Conservation (phyloP, 2,329 filamentous ascomycete genomes). For the Exophiala oligosperma region DNA sequence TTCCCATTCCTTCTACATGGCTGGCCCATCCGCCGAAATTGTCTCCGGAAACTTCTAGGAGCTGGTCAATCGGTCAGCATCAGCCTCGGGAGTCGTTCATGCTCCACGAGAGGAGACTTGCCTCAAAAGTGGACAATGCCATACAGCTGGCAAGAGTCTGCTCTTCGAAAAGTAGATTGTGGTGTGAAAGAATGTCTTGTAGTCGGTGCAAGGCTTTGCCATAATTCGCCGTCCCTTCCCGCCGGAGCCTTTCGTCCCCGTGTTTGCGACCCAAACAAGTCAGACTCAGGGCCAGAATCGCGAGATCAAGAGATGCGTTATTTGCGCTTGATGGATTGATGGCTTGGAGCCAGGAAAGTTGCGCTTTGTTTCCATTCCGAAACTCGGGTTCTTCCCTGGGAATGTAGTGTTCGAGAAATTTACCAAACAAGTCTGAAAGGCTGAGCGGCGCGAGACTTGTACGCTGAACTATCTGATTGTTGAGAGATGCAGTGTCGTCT, state of each 20-base stretch:
- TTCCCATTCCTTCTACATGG: slow-evolving; percentile 8
- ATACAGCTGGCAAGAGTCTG: slow-evolving; percentile 17
- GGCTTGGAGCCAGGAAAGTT: slow-evolving; percentile 13
- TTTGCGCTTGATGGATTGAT: slow-evolving; percentile 1
- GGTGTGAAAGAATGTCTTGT: slow-evolving; percentile 9
- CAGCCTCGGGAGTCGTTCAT: background rate
- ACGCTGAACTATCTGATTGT: background rate
- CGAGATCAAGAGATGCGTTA: slow-evolving; percentile 8
- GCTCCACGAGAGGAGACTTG: background rate
- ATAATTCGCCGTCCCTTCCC: slow-evolving; percentile 14
- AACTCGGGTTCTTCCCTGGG: background rate
- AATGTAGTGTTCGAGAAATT: slow-evolving; percentile 8
- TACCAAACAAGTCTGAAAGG: background rate
- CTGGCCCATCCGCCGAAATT: slow-evolving; percentile 12
- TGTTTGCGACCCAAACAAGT: slow-evolving; percentile 6
- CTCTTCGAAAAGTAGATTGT: slow-evolving; percentile 11
- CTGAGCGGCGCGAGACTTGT: background rate
- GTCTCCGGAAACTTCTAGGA: slow-evolving; percentile 6
- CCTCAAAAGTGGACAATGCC: slow-evolving; percentile 11
- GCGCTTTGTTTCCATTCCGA: background rate
- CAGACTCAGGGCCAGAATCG: slow-evolving; percentile 11
- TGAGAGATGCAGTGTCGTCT: no score
- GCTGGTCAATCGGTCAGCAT: background rate
- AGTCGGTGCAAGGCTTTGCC: slow-evolving; percentile 9
- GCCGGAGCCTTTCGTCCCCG: slow-evolving; percentile 7